Percentiles rank a stretch among this genome's conserved stretches.
Evolutionary conservation across 805 yeast genomes (phyloP).

Genomic region (Saccharomyces jurei): DNA sequence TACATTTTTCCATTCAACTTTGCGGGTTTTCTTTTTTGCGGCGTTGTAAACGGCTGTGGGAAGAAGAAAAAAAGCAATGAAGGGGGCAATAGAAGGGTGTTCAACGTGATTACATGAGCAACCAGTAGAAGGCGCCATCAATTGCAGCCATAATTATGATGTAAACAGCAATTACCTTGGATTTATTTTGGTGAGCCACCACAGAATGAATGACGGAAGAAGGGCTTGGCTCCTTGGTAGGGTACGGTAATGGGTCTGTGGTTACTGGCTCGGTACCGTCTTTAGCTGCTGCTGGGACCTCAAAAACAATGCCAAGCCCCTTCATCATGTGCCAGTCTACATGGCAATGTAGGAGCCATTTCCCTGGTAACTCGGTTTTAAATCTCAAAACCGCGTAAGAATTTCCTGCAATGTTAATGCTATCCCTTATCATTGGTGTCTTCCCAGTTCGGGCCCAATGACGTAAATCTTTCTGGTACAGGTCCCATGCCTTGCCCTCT

Average conservation of each 20-base stretch:
- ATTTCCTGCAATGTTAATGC: constrained; percentile 50
- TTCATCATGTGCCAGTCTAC: constrained; percentile 65
- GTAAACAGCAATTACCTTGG: constrained; percentile 15
- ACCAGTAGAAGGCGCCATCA: constrained; percentile 11
- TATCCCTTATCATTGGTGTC: constrained; percentile 53
- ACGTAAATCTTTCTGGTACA: constrained; percentile 15
- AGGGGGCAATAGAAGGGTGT: background rate
- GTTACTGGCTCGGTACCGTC: background rate
- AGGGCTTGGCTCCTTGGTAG: background rate
- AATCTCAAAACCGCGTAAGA: constrained; percentile 53
- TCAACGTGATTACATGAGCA: constrained; percentile 4
- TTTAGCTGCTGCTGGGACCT: constrained; percentile 27
- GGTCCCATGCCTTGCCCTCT: constrained; percentile 36
- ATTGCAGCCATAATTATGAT: constrained; percentile 12
- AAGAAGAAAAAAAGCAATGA: background rate
- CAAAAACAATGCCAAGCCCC: constrained; percentile 45
- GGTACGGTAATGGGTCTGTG: background rate
- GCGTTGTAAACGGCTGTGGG: constrained; percentile 1
- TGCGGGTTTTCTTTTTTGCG: constrained; percentile 2
- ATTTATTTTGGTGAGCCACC: constrained; percentile 1
- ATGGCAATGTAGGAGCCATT: constrained; percentile 78
- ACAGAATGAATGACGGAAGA: background rate
- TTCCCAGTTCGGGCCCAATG: constrained; percentile 28
- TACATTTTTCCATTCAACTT: background rate
- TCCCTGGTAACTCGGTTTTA: constrained; percentile 61